Evolutionary conservation across 2,329 filamentous ascomycete species (phyloP).

Genomic region (Apiospora saccharicola): DNA sequence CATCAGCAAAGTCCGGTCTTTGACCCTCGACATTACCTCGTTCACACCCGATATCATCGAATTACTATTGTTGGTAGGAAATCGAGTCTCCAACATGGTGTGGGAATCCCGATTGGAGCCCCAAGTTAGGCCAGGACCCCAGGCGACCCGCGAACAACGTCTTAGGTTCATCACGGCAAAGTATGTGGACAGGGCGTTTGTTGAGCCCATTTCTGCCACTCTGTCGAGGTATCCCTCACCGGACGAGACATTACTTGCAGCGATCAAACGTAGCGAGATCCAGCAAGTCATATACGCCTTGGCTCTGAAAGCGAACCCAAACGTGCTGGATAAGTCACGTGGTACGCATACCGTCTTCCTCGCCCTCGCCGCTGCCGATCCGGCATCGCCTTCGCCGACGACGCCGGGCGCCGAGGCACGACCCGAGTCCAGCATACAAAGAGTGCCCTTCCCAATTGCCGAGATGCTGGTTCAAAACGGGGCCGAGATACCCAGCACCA

Average conservation of each 20-base stretch:
- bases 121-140: constrained; percentile 74
- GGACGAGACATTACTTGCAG: constrained; percentile 88
- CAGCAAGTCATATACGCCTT: constrained; percentile 91
- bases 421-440: constrained; percentile 55
- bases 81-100: constrained; percentile 93
- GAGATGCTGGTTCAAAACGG: constrained; percentile 94
- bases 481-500: constrained; percentile 78
- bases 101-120: constrained; percentile 90
- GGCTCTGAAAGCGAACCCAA: constrained; percentile 86
- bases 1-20: constrained; percentile 94
- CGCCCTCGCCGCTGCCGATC: constrained; percentile 90
- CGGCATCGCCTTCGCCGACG: constrained; percentile 71
- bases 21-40: constrained; percentile 93
- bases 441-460: constrained; percentile 82
- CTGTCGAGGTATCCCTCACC: constrained; percentile 79
- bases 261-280: constrained; percentile 96
- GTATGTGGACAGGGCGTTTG: constrained; percentile 84
- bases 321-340: constrained; percentile 83
- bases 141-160: constrained; percentile 86
- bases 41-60: constrained; percentile 98
- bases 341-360: constrained; percentile 90
- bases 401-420: constrained; percentile 48
- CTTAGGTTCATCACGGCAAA: constrained; percentile 96
- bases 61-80: constrained; percentile 87
- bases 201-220: constrained; percentile 79